Conservation (phyloP, 1,284 basidiomycete species). For the Naganishia cerealis region DNA sequence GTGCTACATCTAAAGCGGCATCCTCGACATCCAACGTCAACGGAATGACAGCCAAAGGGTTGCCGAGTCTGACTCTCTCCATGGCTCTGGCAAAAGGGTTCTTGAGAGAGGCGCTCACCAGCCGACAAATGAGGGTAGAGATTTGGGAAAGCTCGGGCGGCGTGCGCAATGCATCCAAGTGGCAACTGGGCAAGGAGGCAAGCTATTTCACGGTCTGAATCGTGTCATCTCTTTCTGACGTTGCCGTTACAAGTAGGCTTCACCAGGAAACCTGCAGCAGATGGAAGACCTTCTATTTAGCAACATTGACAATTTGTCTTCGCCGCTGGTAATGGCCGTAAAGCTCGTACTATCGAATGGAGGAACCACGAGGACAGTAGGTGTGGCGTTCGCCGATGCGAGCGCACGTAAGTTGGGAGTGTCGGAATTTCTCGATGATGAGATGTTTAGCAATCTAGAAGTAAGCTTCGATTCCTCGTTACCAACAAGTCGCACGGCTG, state of each 20-base stretch:
- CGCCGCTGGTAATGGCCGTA: constrained; percentile 88
- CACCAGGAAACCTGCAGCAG: constrained; percentile 89
- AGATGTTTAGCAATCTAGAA: constrained; percentile 93
- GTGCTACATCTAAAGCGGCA: constrained; percentile 29
- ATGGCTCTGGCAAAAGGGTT: constrained; percentile 79
- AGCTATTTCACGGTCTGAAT: constrained; percentile 36
- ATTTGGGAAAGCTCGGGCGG: constrained; percentile 78
- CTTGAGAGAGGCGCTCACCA: constrained; percentile 84
- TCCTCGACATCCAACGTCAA: constrained; percentile 31
- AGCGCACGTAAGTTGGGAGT: constrained; percentile 61
- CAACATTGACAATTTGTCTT: constrained; percentile 75
- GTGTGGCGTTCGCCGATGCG: constrained; percentile 61
- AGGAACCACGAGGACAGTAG: constrained; percentile 53
- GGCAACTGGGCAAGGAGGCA: constrained; percentile 80
- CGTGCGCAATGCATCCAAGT: constrained; percentile 68
- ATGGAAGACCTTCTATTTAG: constrained; percentile 91
- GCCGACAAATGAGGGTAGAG: constrained; percentile 88
- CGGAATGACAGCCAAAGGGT: constrained; percentile 49
- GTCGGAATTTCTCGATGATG: constrained; percentile 90
- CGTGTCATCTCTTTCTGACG: constrained; percentile 31
- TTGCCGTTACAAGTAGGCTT: constrained; percentile 62
- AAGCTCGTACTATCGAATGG: constrained; percentile 68
- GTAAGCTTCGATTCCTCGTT: constrained; percentile 54
- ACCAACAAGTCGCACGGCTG: constrained; percentile 1
- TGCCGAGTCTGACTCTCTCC: constrained; percentile 78